Evolutionary conservation across 345 rosid species (phyloP).

Genomic region (Sisymbrium altissimum): DNA sequence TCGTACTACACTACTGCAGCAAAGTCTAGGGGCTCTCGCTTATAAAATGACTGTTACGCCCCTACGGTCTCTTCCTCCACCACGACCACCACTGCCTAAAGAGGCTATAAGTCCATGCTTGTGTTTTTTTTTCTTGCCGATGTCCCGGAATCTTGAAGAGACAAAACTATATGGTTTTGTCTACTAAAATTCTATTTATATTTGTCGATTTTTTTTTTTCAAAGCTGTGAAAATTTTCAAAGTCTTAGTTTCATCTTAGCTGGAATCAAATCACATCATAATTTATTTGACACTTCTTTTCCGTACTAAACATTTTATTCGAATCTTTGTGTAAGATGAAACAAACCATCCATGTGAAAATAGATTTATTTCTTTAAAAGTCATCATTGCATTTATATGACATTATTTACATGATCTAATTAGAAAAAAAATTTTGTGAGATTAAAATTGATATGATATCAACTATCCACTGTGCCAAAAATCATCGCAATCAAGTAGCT

Average conservation of each 20-base stretch:
- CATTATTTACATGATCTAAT: neutral
- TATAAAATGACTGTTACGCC: conserved; percentile 28
- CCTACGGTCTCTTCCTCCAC: neutral
- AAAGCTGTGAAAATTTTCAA: neutral
- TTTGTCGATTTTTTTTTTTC: neutral
- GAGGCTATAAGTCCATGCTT: neutral
- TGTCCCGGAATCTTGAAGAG: neutral
- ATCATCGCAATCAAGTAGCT: too few relatives aligned
- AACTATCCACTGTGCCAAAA: too few relatives aligned
- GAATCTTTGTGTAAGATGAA: neutral
- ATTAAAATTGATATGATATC: neutral
- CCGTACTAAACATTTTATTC: neutral
- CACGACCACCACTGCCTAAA: neutral
- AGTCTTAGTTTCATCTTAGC: neutral
- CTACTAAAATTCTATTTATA: neutral
- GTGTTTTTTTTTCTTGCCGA: neutral
- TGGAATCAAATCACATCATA: neutral
- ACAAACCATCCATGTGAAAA: neutral
- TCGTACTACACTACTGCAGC: conserved; percentile 22
- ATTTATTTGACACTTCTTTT: neutral
- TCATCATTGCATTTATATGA: neutral
- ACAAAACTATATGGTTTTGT: neutral
- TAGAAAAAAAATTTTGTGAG: neutral
- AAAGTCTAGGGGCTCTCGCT: conserved; percentile 20
- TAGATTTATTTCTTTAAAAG: neutral